These are phyloP conservation scores for Myxozyma geophila DNA, from an alignment of 805 yeast species.

Conservation along the genomic window DNA sequence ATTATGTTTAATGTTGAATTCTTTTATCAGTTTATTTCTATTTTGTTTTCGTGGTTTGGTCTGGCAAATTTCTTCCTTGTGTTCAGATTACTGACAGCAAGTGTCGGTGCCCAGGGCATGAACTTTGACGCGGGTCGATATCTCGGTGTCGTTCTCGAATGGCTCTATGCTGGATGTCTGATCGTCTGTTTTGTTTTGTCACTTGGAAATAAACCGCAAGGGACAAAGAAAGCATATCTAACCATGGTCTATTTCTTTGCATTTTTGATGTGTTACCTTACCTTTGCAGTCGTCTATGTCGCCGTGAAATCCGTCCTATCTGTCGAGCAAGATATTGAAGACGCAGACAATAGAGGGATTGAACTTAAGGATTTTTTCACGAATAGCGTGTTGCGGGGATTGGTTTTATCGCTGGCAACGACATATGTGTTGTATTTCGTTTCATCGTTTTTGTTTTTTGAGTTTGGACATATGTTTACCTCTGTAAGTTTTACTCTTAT, in stretches of 20 bases:
- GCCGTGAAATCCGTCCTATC: slow-evolving; percentile 58
- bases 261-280: slow-evolving; percentile 78
- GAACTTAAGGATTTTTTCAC: slow-evolving; percentile 40
- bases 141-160: slow-evolving; percentile 81
- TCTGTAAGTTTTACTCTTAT: slow-evolving; percentile 54
- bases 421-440: slow-evolving; percentile 88
- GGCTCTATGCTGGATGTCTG: slow-evolving; percentile 79
- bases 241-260: slow-evolving; percentile 73
- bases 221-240: slow-evolving; percentile 66
- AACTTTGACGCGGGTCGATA: slow-evolving; percentile 58
- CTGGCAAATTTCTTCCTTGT: slow-evolving; percentile 90
- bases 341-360: slow-evolving; percentile 34
- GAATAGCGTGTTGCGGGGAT: slow-evolving; percentile 63
- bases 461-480: slow-evolving; percentile 95
- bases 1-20: slow-evolving; percentile 84
- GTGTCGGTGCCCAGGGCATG: slow-evolving; percentile 55
- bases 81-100: slow-evolving; percentile 90
- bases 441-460: slow-evolving; percentile 83
- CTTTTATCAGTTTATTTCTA: slow-evolving; percentile 77
- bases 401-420: slow-evolving; percentile 81
- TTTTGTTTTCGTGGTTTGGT: slow-evolving; percentile 89
- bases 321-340: slow-evolving; percentile 44
- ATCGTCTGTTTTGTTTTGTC: slow-evolving; percentile 86
- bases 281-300: slow-evolving; percentile 81
- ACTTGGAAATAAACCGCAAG: slow-evolving; percentile 97